phyloP scores from a whole-genome alignment of 805 yeast genomes.

The Schwanniomyces sp. region DNA sequence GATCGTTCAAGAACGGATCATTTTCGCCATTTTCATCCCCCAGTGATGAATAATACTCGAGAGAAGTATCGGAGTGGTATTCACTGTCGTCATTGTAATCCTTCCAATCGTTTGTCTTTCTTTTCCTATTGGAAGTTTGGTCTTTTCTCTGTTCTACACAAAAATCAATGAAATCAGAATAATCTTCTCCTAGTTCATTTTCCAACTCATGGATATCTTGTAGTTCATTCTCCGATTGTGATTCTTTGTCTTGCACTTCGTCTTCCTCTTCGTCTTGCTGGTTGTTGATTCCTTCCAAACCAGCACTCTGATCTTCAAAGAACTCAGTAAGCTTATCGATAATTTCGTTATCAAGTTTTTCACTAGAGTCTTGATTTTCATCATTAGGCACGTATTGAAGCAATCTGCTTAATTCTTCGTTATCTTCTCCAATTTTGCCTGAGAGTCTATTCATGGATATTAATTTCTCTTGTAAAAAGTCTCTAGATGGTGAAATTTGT shows the following conservation, averaged over 20 bases:
- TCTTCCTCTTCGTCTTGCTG: conserved; percentile 1
- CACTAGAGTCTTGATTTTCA: background rate
- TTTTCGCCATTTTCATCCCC: conserved; percentile 6
- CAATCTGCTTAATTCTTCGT: conserved; percentile 3
- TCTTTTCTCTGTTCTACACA: conserved; percentile 10
- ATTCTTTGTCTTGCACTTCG: too few relatives aligned
- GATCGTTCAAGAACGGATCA: conserved; percentile 7
- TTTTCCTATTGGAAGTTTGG: background rate
- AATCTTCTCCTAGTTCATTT: conserved; percentile 8
- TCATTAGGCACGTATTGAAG: background rate
- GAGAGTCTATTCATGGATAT: conserved; percentile 5
- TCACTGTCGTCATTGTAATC: conserved; percentile 16
- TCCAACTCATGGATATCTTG: conserved; percentile 13
- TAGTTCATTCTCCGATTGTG: conserved; percentile 10
- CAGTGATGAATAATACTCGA: conserved; percentile 4
- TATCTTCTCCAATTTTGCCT: conserved; percentile 1
- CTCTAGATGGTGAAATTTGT: conserved; percentile 7
- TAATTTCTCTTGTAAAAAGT: conserved; percentile 9
- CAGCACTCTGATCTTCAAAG: conserved; percentile 8
- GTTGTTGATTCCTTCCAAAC: conserved; percentile 8
- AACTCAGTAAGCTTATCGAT: conserved; percentile 4
- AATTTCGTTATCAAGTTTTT: conserved; percentile 4
- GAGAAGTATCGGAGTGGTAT: conserved; percentile 13
- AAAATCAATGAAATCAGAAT: conserved; percentile 8
- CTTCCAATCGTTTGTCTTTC: conserved; percentile 5